These are phyloP conservation scores for Rhynchosporium secalis DNA, from an alignment of 2,329 filamentous ascomycete genomes.

Conservation along the genomic window DNA sequence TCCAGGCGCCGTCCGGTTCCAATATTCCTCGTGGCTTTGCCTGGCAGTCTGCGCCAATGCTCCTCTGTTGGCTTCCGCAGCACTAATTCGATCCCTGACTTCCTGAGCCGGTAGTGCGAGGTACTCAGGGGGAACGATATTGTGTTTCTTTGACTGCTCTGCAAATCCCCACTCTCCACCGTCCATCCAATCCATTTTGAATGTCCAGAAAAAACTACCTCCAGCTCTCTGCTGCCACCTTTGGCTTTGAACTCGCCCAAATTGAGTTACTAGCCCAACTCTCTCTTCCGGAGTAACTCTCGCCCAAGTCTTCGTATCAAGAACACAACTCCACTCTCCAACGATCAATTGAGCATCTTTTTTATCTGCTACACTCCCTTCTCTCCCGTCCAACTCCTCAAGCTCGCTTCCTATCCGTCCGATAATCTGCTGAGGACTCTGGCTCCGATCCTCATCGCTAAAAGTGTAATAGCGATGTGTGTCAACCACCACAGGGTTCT, in stretches of 20 bases:
- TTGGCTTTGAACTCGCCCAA: conserved; percentile 50
- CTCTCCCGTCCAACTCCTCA: conserved; percentile 46
- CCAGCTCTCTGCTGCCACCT: conserved; percentile 51
- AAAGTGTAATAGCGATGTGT: conserved; percentile 62
- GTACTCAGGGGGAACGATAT: conserved; percentile 44
- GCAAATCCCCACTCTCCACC: conserved; percentile 62
- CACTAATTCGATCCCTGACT: conserved; percentile 41
- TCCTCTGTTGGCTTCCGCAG: conserved; percentile 44
- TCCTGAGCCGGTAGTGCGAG: conserved; percentile 43
- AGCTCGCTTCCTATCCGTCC: conserved; percentile 47
- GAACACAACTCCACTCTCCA: conserved; percentile 59
- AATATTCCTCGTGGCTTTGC: conserved; percentile 50
- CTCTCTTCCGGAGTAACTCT: conserved; percentile 47
- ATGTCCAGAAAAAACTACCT: conserved; percentile 61
- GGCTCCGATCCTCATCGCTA: conserved; percentile 51
- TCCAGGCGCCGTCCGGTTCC: conserved; percentile 48
- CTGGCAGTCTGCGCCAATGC: conserved; percentile 42
- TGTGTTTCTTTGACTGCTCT: conserved; percentile 49
- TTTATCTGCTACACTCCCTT: conserved; percentile 48
- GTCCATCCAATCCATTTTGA: conserved; percentile 60
- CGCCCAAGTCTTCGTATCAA: conserved; percentile 53
- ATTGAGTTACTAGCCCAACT: conserved; percentile 45
- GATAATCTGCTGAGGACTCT: conserved; percentile 54
- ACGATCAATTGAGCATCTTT: conserved; percentile 54
- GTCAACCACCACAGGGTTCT: conserved; percentile 55